Conservation (phyloP, 768 basidiomycete genomes). For the Gymnopilus junonius region DNA sequence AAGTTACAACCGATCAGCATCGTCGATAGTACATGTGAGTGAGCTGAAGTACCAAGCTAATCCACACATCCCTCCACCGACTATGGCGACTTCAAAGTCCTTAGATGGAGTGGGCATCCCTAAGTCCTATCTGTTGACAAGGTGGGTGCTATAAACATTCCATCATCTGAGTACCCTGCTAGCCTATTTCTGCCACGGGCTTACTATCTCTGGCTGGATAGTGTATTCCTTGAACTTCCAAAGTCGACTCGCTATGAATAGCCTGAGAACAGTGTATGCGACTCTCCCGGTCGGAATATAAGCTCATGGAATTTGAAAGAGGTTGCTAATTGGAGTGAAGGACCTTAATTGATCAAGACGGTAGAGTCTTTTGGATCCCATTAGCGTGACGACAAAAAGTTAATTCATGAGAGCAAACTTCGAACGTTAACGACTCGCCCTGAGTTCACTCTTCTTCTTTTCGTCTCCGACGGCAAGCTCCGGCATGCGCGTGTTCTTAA, state of each 20-base stretch:
- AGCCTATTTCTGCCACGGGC: not conserved
- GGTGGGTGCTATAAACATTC: no score
- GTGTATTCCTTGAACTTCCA: not conserved
- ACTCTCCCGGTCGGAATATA: no score
- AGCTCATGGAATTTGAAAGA: no score
- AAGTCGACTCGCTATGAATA: not conserved
- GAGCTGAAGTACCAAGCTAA: slow-evolving; percentile 40
- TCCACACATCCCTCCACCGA: slow-evolving; percentile 62
- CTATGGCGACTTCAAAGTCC: slow-evolving; percentile 53
- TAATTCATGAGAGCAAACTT: no score
- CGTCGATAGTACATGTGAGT: not conserved
- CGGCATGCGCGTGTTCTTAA: no score
- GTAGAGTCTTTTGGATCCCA: no score
- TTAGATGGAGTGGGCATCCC: slow-evolving; percentile 26
- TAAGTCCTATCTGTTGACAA: not conserved
- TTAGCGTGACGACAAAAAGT: no score
- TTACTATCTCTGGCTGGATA: not conserved
- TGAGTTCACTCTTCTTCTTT: no score
- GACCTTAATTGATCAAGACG: no score
- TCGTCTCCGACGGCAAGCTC: no score
- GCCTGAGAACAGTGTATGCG: not conserved
- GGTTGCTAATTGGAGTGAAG: no score
- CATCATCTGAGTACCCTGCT: not conserved
- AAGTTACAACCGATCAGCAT: not conserved
- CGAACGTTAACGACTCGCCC: no score